These are phyloP conservation scores for Aspergillus awamori DNA, from an alignment of 2,329 filamentous ascomycete species.

Conservation along the genomic window DNA sequence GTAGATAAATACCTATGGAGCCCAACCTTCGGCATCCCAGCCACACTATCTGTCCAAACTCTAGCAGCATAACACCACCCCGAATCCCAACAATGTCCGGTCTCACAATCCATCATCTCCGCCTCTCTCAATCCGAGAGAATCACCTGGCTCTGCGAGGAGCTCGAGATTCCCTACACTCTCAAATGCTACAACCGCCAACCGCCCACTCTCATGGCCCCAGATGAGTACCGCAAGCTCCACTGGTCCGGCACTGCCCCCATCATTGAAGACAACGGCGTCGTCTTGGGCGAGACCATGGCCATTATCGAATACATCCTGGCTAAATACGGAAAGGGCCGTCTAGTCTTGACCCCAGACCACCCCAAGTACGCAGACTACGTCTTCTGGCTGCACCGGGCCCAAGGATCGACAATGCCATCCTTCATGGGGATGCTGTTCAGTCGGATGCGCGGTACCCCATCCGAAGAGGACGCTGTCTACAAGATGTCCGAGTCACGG, in stretches of 20 bases:
- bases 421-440: conserved; percentile 33
- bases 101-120: conserved; percentile 53
- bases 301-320: conserved; percentile 65
- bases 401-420: conserved; percentile 51
- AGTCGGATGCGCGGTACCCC: conserved; percentile 16
- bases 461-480: conserved; percentile 38
- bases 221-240: conserved; percentile 46
- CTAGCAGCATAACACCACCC: no score
- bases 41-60: no score
- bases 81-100: not conserved
- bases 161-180: conserved; percentile 58
- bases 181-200: conserved; percentile 51
- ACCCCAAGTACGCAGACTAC: conserved; percentile 61
- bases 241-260: conserved; percentile 60
- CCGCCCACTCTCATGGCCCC: conserved; percentile 45
- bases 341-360: conserved; percentile 50
- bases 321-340: conserved; percentile 55
- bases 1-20: no score
- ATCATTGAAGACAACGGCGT: conserved; percentile 61
- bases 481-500: not conserved
- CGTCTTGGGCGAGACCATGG: conserved; percentile 62
- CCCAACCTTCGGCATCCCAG: no score
- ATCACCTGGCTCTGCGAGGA: conserved; percentile 68
- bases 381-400: conserved; percentile 67
- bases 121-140: conserved; percentile 64